Evolutionary conservation across 2,329 filamentous ascomycete species (phyloP).

Genomic region (Colletotrichum sp.): DNA sequence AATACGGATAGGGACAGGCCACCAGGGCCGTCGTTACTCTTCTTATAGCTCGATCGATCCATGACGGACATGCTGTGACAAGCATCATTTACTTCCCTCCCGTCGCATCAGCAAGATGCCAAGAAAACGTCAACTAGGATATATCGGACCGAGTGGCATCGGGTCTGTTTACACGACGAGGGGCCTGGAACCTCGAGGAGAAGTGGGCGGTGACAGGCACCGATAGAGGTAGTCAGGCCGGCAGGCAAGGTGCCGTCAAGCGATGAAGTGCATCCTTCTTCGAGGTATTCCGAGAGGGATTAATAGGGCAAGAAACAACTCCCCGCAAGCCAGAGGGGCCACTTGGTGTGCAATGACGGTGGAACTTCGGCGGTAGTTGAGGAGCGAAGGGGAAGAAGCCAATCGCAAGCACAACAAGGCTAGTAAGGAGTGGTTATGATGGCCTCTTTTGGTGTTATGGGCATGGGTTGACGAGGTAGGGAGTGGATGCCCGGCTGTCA

Average conservation of each 20-base stretch:
- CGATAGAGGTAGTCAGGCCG: background rate
- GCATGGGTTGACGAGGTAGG: background rate
- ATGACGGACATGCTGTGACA: background rate
- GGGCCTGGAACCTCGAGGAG: background rate
- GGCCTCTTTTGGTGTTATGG: background rate
- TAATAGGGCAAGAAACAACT: background rate
- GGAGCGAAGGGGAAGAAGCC: background rate
- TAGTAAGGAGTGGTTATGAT: constrained; percentile 5
- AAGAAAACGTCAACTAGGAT: background rate
- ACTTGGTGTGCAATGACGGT: background rate
- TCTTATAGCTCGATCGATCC: background rate
- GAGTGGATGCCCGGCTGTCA: constrained; percentile 8
- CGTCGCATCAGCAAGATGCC: background rate
- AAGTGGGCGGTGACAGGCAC: background rate
- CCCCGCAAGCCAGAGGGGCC: background rate
- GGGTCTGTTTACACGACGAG: background rate
- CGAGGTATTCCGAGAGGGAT: background rate
- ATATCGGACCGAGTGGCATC: background rate
- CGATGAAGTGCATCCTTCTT: background rate
- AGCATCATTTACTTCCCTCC: background rate
- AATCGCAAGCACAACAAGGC: background rate
- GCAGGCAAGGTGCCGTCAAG: background rate
- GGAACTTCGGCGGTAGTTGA: background rate
- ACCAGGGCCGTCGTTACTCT: background rate
- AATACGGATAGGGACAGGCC: background rate